phyloP scores from a whole-genome alignment of 2,329 filamentous ascomycete species.

The Coleophoma eucalyptorum region DNA sequence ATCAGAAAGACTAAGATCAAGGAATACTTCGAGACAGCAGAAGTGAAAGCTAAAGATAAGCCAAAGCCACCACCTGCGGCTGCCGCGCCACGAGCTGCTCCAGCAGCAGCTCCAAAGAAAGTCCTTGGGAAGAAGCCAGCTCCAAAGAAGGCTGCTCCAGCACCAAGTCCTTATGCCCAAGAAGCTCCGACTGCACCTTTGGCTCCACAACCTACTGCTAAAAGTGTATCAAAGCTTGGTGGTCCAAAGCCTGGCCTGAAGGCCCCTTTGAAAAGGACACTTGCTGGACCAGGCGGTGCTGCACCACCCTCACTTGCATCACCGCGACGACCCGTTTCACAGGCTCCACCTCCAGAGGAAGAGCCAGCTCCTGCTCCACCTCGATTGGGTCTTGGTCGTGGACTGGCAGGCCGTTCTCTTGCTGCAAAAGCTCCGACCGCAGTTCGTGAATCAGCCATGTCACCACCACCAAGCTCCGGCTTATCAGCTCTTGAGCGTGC shows the following conservation, averaged over 20 bases:
- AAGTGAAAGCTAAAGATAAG: slow-evolving; percentile 88
- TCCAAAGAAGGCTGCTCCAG: slow-evolving; percentile 43
- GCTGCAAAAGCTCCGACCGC: slow-evolving; percentile 64
- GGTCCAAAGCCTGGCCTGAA: slow-evolving; percentile 56
- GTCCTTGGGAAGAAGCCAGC: slow-evolving; percentile 32
- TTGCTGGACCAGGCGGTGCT: slow-evolving; percentile 41
- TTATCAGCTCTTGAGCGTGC: slow-evolving; percentile 78
- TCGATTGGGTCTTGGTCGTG: slow-evolving; percentile 42
- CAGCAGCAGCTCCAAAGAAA: slow-evolving; percentile 41
- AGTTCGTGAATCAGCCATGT: slow-evolving; percentile 45
- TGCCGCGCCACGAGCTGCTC: slow-evolving; percentile 49
- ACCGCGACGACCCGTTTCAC: slow-evolving; percentile 39
- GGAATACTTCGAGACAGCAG: slow-evolving; percentile 78
- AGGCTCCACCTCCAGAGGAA: slow-evolving; percentile 38
- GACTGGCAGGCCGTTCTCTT: slow-evolving; percentile 81
- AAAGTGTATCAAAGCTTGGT: slow-evolving; percentile 50
- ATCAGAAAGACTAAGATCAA: slow-evolving; percentile 95
- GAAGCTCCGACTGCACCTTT: slow-evolving; percentile 51
- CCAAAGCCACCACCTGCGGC: slow-evolving; percentile 73
- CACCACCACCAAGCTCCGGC: slow-evolving; percentile 58
- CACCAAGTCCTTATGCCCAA: slow-evolving; percentile 38
- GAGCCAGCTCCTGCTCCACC: slow-evolving; percentile 28
- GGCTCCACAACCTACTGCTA: slow-evolving; percentile 45
- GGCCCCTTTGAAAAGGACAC: slow-evolving; percentile 51
- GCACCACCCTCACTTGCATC: slow-evolving; percentile 37